phyloP scores from a whole-genome alignment of 768 basidiomycete species.

The Tulasnella calospora region DNA sequence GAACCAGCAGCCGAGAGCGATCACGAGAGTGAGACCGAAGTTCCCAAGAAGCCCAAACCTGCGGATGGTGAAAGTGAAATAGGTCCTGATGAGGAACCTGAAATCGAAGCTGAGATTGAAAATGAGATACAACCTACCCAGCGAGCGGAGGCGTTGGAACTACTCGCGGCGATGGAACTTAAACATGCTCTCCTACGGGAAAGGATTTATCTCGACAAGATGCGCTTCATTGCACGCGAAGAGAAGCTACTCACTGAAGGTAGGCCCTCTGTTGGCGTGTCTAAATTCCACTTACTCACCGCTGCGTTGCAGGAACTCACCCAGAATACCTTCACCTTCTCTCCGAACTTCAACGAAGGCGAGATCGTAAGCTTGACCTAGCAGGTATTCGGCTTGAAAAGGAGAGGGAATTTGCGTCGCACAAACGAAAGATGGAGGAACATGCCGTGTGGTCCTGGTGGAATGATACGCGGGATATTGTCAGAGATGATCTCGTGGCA shows the following conservation, averaged over 20 bases:
- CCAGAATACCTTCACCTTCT: constrained; percentile 83
- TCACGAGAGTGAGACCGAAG: constrained; percentile 30
- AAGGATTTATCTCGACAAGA: constrained; percentile 85
- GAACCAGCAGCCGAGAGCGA: constrained; percentile 31
- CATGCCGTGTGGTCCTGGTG: constrained; percentile 83
- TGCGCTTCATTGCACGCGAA: constrained; percentile 86
- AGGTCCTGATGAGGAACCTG: constrained; percentile 34
- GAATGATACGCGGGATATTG: constrained; percentile 74
- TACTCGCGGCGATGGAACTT: constrained; percentile 83
- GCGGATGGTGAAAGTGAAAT: constrained; percentile 26
- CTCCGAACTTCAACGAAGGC: constrained; percentile 66
- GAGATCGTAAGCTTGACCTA: constrained; percentile 75
- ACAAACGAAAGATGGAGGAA: constrained; percentile 65
- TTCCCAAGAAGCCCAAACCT: background rate
- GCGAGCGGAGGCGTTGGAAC: constrained; percentile 81
- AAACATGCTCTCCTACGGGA: constrained; percentile 86
- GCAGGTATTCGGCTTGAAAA: constrained; percentile 68
- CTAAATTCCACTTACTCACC: background rate
- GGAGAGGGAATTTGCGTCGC: constrained; percentile 58
- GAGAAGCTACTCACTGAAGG: constrained; percentile 74
- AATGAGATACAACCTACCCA: constrained; percentile 75
- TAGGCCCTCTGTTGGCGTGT: constrained; percentile 37
- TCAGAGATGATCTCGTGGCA: constrained; percentile 83
- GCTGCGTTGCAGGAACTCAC: constrained; percentile 56
- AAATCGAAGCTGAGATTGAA: constrained; percentile 42